Percentiles rank a stretch among this genome's conserved stretches.
Evolutionary conservation across 345 rosid species (phyloP).

Genomic region (Raphanus sativus): DNA sequence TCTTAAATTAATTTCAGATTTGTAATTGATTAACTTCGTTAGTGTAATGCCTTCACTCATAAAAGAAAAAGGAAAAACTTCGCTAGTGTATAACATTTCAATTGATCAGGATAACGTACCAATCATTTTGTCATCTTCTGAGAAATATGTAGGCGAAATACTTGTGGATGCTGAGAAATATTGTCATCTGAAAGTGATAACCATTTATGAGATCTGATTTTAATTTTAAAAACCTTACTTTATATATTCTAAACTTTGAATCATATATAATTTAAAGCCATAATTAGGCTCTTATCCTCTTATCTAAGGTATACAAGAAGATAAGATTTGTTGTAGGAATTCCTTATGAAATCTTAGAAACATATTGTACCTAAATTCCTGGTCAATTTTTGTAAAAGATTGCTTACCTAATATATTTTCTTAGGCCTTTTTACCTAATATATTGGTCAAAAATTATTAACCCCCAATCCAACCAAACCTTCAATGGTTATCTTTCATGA

Average conservation of each 20-base stretch:
- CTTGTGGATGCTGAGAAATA: neutral
- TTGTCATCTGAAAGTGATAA: neutral
- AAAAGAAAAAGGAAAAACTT: neutral
- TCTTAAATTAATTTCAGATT: neutral
- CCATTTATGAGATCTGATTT: neutral
- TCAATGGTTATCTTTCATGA: neutral
- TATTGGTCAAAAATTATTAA: neutral
- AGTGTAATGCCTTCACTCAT: no score
- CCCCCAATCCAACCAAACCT: neutral
- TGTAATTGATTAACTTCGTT: neutral
- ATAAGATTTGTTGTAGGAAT: neutral
- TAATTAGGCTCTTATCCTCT: neutral
- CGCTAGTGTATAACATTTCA: neutral
- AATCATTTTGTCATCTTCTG: constrained; percentile 16
- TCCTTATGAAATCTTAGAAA: neutral
- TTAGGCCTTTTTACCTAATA: neutral
- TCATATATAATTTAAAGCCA: neutral
- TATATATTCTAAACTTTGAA: neutral
- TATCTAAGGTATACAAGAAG: neutral
- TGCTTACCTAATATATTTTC: neutral
- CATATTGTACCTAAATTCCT: neutral
- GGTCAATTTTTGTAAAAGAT: neutral
- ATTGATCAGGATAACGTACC: neutral
- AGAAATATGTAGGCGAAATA: neutral
- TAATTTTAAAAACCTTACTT: neutral